Percentiles rank a stretch among this genome's conserved stretches.
These are phyloP conservation scores for Yamadazyma blattariae DNA, from an alignment of 1,139 yeast species.

Conservation along the genomic window DNA sequence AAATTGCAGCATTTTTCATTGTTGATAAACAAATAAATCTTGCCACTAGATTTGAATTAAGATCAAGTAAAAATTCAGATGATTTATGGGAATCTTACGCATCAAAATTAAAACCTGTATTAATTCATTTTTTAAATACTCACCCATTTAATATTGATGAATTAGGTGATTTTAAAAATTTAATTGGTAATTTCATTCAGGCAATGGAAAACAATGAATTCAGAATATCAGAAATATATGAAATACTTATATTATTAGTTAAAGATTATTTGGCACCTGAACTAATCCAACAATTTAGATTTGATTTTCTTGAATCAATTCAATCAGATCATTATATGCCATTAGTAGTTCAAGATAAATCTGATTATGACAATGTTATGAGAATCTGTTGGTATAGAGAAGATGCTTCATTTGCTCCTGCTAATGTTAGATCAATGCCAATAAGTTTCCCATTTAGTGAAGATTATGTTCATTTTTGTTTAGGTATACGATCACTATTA, in stretches of 20 bases:
- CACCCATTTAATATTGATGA: slow-evolving; percentile 31
- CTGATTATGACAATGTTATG: slow-evolving; percentile 61
- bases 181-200: slow-evolving; percentile 72
- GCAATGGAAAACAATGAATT: slow-evolving; percentile 73
- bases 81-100: slow-evolving; percentile 78
- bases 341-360: slow-evolving; percentile 58
- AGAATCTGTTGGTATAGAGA: slow-evolving; percentile 69
- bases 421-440: slow-evolving; percentile 47
- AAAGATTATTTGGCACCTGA: slow-evolving; percentile 57
- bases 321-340: slow-evolving; percentile 90
- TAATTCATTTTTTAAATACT: slow-evolving; percentile 33
- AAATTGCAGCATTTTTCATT: slow-evolving; percentile 73
- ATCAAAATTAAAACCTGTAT: slow-evolving; percentile 56
- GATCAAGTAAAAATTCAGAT: slow-evolving; percentile 57
- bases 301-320: slow-evolving; percentile 60
- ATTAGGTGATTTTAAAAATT: slow-evolving; percentile 42
- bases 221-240: slow-evolving; percentile 59
- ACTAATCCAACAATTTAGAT: slow-evolving; percentile 54
- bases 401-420: slow-evolving; percentile 44
- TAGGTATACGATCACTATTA: slow-evolving; percentile 65
- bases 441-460: slow-evolving; percentile 85
- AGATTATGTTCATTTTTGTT: slow-evolving; percentile 82
- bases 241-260: slow-evolving; percentile 58
- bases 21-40: slow-evolving; percentile 66
- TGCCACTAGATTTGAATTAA: slow-evolving; percentile 53